These are phyloP conservation scores for Multifurca ochricompacta DNA, from an alignment of 768 basidiomycete species.

Conservation along the genomic window DNA sequence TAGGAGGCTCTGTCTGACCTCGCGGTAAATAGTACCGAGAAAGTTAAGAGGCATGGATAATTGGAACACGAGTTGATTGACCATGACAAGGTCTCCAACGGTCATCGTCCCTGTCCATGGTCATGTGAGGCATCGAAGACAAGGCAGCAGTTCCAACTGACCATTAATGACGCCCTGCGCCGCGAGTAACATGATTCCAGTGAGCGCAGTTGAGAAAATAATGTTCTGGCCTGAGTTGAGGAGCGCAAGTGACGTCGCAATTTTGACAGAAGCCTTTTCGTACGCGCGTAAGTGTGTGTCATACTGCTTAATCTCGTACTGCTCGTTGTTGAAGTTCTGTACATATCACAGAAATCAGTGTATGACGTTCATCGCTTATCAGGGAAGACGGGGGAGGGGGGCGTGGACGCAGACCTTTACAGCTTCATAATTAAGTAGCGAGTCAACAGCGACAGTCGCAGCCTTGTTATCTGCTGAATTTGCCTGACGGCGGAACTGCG, in stretches of 20 bases:
- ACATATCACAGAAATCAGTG: neutral
- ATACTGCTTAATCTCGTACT: slow-evolving; percentile 84
- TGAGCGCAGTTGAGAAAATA: slow-evolving; percentile 91
- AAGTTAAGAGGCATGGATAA: slow-evolving; percentile 95
- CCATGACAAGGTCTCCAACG: slow-evolving; percentile 97
- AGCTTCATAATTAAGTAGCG: slow-evolving; percentile 96
- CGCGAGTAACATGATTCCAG: slow-evolving; percentile 92
- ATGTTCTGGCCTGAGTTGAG: slow-evolving; percentile 96
- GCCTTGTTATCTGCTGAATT: slow-evolving; percentile 97
- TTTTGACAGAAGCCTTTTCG: slow-evolving; percentile 88
- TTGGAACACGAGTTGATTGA: slow-evolving; percentile 98
- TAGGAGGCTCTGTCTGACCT: slow-evolving; percentile 89
- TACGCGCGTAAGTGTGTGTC: slow-evolving; percentile 82
- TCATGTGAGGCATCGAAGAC: slow-evolving; percentile 4
- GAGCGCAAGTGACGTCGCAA: slow-evolving; percentile 87
- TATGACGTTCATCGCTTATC: neutral
- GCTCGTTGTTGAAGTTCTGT: slow-evolving; percentile 97
- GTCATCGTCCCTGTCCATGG: slow-evolving; percentile 80
- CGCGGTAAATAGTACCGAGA: slow-evolving; percentile 93
- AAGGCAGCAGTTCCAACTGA: slow-evolving; percentile 27
- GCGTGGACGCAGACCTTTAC: slow-evolving; percentile 66
- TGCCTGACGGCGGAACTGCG: slow-evolving; percentile 87
- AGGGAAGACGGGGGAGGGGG: no score
- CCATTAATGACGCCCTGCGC: slow-evolving; percentile 92
- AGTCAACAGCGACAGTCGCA: slow-evolving; percentile 88